Conservation (phyloP, 2,329 filamentous ascomycete species). For the Davidsoniella australis region DNA sequence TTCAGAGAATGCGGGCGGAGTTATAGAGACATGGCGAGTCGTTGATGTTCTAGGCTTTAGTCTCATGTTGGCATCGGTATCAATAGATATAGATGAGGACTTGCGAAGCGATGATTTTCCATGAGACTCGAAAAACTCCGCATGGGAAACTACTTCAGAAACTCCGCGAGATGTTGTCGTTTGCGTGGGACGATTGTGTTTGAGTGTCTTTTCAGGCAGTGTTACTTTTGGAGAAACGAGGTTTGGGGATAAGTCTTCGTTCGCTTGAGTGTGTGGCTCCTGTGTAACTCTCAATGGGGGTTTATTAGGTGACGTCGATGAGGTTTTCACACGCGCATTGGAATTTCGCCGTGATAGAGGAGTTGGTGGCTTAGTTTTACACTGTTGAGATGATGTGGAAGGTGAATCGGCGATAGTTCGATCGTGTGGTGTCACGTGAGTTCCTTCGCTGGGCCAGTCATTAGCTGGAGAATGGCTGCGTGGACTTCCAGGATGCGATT, state of each 20-base stretch:
- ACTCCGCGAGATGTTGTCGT: not conserved
- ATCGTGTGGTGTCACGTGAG: not conserved
- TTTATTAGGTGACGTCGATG: slow-evolving; percentile 8
- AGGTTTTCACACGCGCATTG: slow-evolving; percentile 15
- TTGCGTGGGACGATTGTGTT: slow-evolving; percentile 3
- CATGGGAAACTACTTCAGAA: slow-evolving; percentile 4
- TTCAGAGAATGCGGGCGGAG: slow-evolving; percentile 9
- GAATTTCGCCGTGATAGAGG: slow-evolving; percentile 14
- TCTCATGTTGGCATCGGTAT: not conserved
- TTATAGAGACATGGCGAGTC: slow-evolving; percentile 1
- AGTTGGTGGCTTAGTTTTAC: slow-evolving; percentile 1
- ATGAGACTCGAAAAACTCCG: slow-evolving; percentile 6
- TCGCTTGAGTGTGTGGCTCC: slow-evolving; percentile 17
- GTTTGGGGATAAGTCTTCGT: slow-evolving; percentile 19
- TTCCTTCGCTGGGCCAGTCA: not conserved
- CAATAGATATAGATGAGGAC: not conserved
- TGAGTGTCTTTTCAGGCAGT: slow-evolving; percentile 3
- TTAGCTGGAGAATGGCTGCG: slow-evolving; percentile 2
- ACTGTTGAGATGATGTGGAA: not conserved
- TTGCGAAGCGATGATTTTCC: not conserved
- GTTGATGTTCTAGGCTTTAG: not conserved
- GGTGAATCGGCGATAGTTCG: not conserved
- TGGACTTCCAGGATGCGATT: slow-evolving; percentile 6
- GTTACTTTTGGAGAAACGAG: slow-evolving; percentile 18
- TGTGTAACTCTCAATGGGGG: slow-evolving; percentile 15